These are phyloP conservation scores for Kockiozyma suomiensis DNA, from an alignment of 805 yeast genomes.

Conservation along the genomic window DNA sequence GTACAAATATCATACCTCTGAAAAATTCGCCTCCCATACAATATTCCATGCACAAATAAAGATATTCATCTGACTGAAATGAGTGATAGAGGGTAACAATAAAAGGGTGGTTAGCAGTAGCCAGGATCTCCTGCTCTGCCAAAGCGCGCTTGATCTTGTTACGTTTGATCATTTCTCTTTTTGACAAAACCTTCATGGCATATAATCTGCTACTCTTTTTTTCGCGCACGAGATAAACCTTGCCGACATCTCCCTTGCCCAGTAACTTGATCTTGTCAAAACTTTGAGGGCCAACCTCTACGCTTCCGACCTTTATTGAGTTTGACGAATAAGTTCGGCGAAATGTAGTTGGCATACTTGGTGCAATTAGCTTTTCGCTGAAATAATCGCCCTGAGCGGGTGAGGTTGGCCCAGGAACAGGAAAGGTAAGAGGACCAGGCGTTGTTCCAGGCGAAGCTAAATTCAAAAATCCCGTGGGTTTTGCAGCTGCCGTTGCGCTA, in stretches of 20 bases:
- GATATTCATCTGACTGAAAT: slow-evolving; percentile 88
- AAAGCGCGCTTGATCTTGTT: slow-evolving; percentile 92
- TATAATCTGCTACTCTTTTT: slow-evolving; percentile 70
- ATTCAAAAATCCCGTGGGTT: slow-evolving; percentile 1
- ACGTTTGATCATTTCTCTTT: slow-evolving; percentile 91
- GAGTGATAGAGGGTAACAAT: slow-evolving; percentile 95
- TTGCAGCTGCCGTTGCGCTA: slow-evolving; percentile 1
- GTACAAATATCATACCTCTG: slow-evolving; percentile 45
- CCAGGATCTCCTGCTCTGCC: slow-evolving; percentile 95
- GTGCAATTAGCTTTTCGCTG: slow-evolving; percentile 10
- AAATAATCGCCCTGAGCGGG: slow-evolving; percentile 12
- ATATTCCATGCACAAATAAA: slow-evolving; percentile 96
- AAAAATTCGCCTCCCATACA: slow-evolving; percentile 99
- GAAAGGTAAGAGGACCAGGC: slow-evolving; percentile 21
- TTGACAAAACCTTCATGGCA: slow-evolving; percentile 90
- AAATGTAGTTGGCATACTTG: slow-evolving; percentile 18
- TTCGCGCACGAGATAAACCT: slow-evolving; percentile 88
- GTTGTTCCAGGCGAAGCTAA: slow-evolving; percentile 10
- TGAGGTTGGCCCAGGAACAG: slow-evolving; percentile 3
- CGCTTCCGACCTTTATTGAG: slow-evolving; percentile 71
- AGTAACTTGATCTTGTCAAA: slow-evolving; percentile 87
- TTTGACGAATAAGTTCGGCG: slow-evolving; percentile 68
- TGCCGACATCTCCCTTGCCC: slow-evolving; percentile 98
- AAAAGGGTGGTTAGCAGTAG: slow-evolving; percentile 95
- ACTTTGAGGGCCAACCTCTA: slow-evolving; percentile 81